Percentiles rank a stretch among this genome's conserved stretches.
Conservation (phyloP, 2,329 filamentous ascomycete species). For the Scolecobasidium constrictum region DNA sequence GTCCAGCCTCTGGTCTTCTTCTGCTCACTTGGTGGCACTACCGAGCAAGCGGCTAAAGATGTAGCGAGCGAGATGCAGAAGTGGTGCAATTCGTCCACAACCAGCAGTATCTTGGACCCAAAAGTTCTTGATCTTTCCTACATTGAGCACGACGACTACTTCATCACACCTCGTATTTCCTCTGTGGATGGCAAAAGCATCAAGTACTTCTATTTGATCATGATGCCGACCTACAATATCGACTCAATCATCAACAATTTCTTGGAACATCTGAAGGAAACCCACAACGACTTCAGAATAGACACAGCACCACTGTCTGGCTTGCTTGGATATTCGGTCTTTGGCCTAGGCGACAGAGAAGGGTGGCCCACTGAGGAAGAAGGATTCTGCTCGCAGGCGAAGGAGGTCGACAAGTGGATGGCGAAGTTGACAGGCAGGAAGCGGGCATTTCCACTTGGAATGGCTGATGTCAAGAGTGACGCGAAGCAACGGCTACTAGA, state of each 20-base stretch:
- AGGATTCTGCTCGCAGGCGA: conserved; percentile 88
- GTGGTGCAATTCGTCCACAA: conserved; percentile 21
- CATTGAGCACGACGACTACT: conserved; percentile 87
- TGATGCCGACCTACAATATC: conserved; percentile 90
- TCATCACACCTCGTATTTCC: conserved; percentile 54
- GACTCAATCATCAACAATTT: conserved; percentile 85
- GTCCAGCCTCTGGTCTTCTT: conserved; percentile 77
- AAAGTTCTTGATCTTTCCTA: conserved; percentile 69
- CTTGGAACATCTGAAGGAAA: conserved; percentile 78
- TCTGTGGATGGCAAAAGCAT: conserved; percentile 29
- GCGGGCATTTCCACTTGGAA: conserved; percentile 77
- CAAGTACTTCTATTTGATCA: conserved; percentile 69
- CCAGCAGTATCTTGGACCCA: conserved; percentile 39
- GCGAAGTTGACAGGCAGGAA: conserved; percentile 83
- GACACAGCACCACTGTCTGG: conserved; percentile 72
- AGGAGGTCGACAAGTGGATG: conserved; percentile 90
- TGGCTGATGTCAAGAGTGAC: conserved; percentile 76
- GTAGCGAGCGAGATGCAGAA: conserved; percentile 47
- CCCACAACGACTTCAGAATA: conserved; percentile 92
- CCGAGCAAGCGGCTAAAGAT: conserved; percentile 58
- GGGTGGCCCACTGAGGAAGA: conserved; percentile 86
- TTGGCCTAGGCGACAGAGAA: conserved; percentile 84
- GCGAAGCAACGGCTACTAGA: conserved; percentile 56
- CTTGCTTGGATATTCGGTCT: conserved; percentile 80
- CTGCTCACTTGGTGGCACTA: conserved; percentile 77